Conservation (phyloP, 306 rosid genomes). For the Citrullus colocynthis region DNA sequence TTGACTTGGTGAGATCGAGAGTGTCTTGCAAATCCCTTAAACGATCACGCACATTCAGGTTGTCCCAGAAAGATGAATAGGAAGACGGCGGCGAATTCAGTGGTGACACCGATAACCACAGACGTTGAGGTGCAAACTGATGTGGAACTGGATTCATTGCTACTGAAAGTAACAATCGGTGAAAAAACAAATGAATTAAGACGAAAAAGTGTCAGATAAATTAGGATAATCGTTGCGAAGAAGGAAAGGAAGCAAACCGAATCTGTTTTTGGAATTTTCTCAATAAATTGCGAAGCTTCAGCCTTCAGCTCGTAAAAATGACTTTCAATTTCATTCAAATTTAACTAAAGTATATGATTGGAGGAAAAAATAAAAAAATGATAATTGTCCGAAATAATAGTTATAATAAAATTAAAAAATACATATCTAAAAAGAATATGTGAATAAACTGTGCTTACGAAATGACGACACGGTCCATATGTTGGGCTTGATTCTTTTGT, state of each 20-base stretch:
- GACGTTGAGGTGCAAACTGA: slow-evolving; percentile 22
- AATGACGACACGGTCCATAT: background rate
- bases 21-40: slow-evolving; percentile 47
- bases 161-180: background rate
- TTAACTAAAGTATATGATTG: background rate
- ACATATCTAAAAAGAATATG: background rate
- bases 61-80: slow-evolving; percentile 46
- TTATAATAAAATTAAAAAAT: too few relatives aligned
- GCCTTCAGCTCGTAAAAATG: background rate
- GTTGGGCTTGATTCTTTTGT: background rate
- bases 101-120: slow-evolving; percentile 33
- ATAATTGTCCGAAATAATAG: background rate
- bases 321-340: background rate
- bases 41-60: slow-evolving; percentile 30
- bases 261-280: background rate
- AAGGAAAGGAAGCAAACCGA: background rate
- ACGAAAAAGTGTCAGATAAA: background rate
- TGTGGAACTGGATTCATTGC: slow-evolving; percentile 39
- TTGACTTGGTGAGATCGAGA: slow-evolving; percentile 49
- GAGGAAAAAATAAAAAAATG: background rate
- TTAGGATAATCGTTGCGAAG: background rate
- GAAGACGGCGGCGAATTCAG: slow-evolving; percentile 35
- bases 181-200: background rate
- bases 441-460: background rate
- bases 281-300: background rate